phyloP scores from a whole-genome alignment of 2,329 filamentous ascomycete species.

The Ceratocystis diversiconidia region DNA sequence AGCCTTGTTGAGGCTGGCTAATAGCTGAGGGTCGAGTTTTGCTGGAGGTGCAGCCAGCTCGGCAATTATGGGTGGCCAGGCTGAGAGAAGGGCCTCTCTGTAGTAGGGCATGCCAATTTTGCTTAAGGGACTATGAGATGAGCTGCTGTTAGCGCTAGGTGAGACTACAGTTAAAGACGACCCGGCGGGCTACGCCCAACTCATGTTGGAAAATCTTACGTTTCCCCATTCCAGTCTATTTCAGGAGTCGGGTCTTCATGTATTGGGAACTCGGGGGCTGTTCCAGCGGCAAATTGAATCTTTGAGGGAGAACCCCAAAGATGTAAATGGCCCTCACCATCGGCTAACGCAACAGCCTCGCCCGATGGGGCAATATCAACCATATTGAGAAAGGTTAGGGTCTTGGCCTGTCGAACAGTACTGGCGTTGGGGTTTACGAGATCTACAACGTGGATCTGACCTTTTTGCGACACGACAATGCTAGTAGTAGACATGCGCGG shows the following conservation, averaged over 20 bases:
- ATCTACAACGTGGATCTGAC: constrained; percentile 91
- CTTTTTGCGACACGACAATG: constrained; percentile 80
- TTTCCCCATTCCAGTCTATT: constrained; percentile 58
- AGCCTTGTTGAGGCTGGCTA: constrained; percentile 52
- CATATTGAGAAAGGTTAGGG: constrained; percentile 58
- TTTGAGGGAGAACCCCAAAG: constrained; percentile 82
- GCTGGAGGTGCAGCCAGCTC: constrained; percentile 73
- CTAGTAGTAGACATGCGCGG: constrained; percentile 89
- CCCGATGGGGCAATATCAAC: constrained; percentile 81
- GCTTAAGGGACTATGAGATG: constrained; percentile 52
- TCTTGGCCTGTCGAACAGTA: constrained; percentile 69
- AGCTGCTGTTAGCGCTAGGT: constrained; percentile 17
- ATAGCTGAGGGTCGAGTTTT: constrained; percentile 56
- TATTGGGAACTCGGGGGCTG: constrained; percentile 64
- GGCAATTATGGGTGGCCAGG: constrained; percentile 76
- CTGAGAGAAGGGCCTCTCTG: constrained; percentile 70
- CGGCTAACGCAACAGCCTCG: constrained; percentile 68
- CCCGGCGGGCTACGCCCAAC: background rate
- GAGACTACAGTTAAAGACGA: background rate
- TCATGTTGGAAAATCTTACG: constrained; percentile 35
- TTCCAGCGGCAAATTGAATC: constrained; percentile 73
- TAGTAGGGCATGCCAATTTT: constrained; percentile 88
- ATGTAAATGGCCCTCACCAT: constrained; percentile 64
- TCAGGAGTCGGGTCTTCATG: constrained; percentile 41
- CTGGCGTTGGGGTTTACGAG: constrained; percentile 85